Evolutionary conservation across 2,329 filamentous ascomycete genomes (phyloP).

Genomic region (Calonectria crousiana): DNA sequence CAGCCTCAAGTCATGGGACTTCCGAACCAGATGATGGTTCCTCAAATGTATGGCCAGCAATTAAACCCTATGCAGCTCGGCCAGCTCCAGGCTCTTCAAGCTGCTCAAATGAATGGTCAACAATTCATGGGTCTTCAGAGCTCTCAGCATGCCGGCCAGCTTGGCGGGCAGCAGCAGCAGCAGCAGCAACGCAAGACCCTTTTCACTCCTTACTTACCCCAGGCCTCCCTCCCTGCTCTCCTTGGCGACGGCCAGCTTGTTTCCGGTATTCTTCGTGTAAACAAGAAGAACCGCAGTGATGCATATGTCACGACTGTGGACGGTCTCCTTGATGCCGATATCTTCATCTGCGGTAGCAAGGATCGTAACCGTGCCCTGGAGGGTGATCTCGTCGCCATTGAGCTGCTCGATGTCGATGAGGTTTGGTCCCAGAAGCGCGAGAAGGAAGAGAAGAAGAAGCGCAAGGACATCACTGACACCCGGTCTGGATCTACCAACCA

Average conservation of each 20-base stretch:
- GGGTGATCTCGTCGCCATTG: constrained; percentile 94
- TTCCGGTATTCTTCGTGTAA: constrained; percentile 95
- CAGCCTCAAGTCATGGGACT: constrained; percentile 91
- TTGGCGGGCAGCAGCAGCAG: constrained; percentile 77
- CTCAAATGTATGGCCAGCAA: constrained; percentile 89
- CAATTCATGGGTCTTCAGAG: constrained; percentile 75
- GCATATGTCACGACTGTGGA: constrained; percentile 97
- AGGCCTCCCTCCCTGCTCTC: constrained; percentile 91
- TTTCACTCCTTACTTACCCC: constrained; percentile 97
- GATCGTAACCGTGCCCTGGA: constrained; percentile 97
- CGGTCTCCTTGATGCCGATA: constrained; percentile 90
- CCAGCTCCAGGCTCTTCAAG: constrained; percentile 93
- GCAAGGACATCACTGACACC: constrained; percentile 97
- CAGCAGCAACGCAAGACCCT: constrained; percentile 97
- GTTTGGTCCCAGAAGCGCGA: constrained; percentile 99
- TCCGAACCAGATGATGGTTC: constrained; percentile 87
- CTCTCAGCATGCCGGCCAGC: constrained; percentile 79
- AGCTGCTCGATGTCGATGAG: constrained; percentile 97
- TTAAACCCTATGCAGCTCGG: constrained; percentile 89
- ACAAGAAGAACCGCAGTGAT: constrained; percentile 99
- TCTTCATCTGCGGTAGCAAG: constrained; percentile 99
- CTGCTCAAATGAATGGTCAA: constrained; percentile 84
- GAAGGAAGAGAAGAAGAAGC: constrained; percentile 99
- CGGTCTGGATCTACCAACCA: constrained; percentile 82
- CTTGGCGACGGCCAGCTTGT: constrained; percentile 94